A percentile compares a stretch with the other conserved stretches of the same genome.
phyloP scores from a whole-genome alignment of 305 asterid genomes.

The Galium porrigens region DNA sequence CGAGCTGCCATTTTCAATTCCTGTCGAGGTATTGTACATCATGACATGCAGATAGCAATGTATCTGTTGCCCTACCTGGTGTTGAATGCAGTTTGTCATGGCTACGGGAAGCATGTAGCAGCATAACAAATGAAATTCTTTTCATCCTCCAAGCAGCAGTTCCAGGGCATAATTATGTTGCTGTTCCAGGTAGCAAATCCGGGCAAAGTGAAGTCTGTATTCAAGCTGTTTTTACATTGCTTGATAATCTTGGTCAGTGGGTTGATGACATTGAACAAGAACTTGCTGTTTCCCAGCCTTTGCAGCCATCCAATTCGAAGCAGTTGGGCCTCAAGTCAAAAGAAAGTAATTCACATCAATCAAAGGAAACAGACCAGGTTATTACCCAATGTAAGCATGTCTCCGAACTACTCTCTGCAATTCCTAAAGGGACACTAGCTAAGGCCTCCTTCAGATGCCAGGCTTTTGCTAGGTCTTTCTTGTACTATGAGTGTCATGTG shows the following conservation, averaged over 20 bases:
- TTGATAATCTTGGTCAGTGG: slow-evolving; percentile 99
- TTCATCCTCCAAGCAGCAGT: slow-evolving; percentile 76
- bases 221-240: slow-evolving; percentile 89
- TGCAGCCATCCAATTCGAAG: slow-evolving; percentile 41
- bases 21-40: slow-evolving; percentile 94
- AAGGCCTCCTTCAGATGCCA: slow-evolving; percentile 93
- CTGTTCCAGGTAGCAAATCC: slow-evolving; percentile 42
- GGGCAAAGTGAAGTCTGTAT: slow-evolving; percentile 91
- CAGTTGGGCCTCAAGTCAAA: slow-evolving; percentile 46
- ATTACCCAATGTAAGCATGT: slow-evolving; percentile 71
- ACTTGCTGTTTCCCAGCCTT: slow-evolving; percentile 74
- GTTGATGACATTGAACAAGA: slow-evolving; percentile 87
- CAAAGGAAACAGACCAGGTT: slow-evolving; percentile 41
- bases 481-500: slow-evolving; percentile 81
- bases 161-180: slow-evolving; percentile 43
- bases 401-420: slow-evolving; percentile 65
- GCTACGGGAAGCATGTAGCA: slow-evolving; percentile 76
- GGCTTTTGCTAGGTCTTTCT: slow-evolving; percentile 85
- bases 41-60: slow-evolving; percentile 87
- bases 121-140: slow-evolving; percentile 72
- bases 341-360: slow-evolving; percentile 31
- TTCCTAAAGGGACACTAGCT: slow-evolving; percentile 86
- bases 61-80: slow-evolving; percentile 93
- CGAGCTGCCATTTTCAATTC: slow-evolving; percentile 72
- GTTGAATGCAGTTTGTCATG: slow-evolving; percentile 76